Evolutionary conservation across 2,329 filamentous ascomycete genomes (phyloP).

Genomic region (Colletotrichum sp.): DNA sequence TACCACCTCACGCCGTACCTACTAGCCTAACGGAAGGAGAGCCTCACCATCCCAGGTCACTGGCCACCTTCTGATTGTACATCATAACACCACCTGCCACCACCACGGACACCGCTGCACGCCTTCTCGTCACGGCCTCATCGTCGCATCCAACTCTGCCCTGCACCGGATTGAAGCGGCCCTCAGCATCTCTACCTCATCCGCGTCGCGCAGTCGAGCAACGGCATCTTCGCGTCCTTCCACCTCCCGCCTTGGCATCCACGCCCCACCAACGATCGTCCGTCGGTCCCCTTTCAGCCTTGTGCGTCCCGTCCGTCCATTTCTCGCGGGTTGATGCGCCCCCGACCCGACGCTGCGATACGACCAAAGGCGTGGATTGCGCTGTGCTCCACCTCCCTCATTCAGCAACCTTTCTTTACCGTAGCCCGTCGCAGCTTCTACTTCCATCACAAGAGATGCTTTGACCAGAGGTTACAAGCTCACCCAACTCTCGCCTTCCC

Average conservation of each 20-base stretch:
- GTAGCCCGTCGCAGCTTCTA: not conserved
- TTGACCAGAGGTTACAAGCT: conserved; percentile 2
- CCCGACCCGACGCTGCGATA: not conserved
- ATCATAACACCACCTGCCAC: not conserved
- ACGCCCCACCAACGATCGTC: conserved; percentile 17
- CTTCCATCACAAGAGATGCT: conserved; percentile 4
- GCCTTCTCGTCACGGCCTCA: not conserved
- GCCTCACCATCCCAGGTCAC: conserved; percentile 8
- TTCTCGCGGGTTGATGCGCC: conserved; percentile 3
- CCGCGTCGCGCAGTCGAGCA: not conserved
- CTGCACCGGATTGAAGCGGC: not conserved
- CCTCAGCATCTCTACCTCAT: not conserved
- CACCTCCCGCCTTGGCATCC: conserved; percentile 9
- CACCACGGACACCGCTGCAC: not conserved
- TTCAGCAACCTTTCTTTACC: not conserved
- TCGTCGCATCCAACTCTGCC: not conserved
- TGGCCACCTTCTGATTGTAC: not conserved
- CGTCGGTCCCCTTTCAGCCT: conserved; percentile 14
- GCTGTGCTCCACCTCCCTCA: not conserved
- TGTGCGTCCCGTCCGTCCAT: not conserved
- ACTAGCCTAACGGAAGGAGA: conserved; percentile 1
- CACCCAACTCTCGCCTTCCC: not conserved
- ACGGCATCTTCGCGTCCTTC: not conserved
- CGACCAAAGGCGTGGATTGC: conserved; percentile 14
- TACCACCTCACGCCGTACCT: not conserved